Conservation (phyloP, 2,329 filamentous ascomycete species). For the Aspergillus neotritici region DNA sequence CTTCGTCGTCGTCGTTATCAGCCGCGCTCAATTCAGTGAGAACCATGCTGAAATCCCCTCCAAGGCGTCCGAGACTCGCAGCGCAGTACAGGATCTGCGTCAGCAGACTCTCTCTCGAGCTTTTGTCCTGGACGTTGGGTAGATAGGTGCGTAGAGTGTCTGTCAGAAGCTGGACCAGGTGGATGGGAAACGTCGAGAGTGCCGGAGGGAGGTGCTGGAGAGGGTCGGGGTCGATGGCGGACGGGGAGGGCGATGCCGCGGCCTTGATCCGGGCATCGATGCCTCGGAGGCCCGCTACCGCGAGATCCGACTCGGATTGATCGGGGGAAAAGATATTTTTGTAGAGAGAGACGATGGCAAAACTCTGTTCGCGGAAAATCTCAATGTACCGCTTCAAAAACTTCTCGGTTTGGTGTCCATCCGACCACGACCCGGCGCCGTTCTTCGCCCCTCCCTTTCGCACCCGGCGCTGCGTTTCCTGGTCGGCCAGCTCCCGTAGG, state of each 20-base stretch:
- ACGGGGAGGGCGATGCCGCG: slow-evolving; percentile 16
- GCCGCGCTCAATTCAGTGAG: slow-evolving; percentile 56
- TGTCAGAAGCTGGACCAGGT: slow-evolving; percentile 74
- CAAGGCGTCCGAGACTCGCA: slow-evolving; percentile 79
- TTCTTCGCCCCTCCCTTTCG: slow-evolving; percentile 22
- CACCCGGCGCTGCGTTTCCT: slow-evolving; percentile 58
- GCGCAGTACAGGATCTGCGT: slow-evolving; percentile 93
- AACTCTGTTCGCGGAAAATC: slow-evolving; percentile 95
- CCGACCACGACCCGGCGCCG: slow-evolving; percentile 27
- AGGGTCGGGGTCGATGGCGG: slow-evolving; percentile 24
- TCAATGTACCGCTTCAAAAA: slow-evolving; percentile 95
- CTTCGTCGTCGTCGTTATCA: slow-evolving; percentile 32
- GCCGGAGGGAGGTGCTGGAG: slow-evolving; percentile 62
- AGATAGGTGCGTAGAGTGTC: slow-evolving; percentile 71
- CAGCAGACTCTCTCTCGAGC: slow-evolving; percentile 76
- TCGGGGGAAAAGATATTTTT: slow-evolving; percentile 75
- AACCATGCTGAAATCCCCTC: slow-evolving; percentile 88
- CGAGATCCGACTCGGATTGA: slow-evolving; percentile 30
- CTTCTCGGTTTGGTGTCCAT: slow-evolving; percentile 86
- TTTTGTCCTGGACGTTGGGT: slow-evolving; percentile 72
- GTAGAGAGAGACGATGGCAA: slow-evolving; percentile 91
- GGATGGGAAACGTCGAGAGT: slow-evolving; percentile 75
- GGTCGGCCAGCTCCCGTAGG: slow-evolving; percentile 79
- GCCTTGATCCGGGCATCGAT: slow-evolving; percentile 24
- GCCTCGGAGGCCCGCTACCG: slow-evolving; percentile 22